phyloP scores from a whole-genome alignment of 805 yeast species.

The Wickerhamiella hasegawae region DNA sequence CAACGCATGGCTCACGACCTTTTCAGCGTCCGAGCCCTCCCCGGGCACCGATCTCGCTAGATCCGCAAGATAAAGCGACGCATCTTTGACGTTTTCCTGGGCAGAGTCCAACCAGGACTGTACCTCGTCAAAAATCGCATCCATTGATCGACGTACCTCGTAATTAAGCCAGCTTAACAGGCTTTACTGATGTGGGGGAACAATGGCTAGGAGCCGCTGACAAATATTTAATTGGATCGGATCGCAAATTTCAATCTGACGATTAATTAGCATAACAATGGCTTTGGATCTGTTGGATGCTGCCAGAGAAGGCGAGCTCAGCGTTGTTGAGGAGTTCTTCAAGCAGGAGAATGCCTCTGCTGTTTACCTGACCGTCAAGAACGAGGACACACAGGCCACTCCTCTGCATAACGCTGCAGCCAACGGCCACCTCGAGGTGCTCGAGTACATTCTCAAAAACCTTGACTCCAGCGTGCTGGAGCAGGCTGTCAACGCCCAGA shows the following conservation, averaged over 20 bases:
- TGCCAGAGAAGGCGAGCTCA: constrained; percentile 79
- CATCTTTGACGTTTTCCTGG: not conserved
- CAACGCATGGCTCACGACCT: no score
- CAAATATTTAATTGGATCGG: no score
- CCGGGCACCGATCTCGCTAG: no score
- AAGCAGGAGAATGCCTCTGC: constrained; percentile 23
- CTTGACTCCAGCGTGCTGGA: constrained; percentile 24
- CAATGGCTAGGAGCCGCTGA: no score
- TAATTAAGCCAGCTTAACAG: no score
- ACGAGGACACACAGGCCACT: constrained; percentile 50
- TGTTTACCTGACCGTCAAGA: constrained; percentile 38
- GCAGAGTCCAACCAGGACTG: no score
- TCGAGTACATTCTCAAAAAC: constrained; percentile 40
- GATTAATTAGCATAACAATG: not conserved
- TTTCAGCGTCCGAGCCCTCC: no score
- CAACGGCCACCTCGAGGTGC: constrained; percentile 68
- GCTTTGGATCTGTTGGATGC: constrained; percentile 34
- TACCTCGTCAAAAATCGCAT: no score
- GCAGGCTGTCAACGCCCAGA: constrained; percentile 34
- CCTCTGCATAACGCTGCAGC: constrained; percentile 93
- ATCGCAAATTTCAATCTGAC: no score
- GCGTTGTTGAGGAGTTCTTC: constrained; percentile 53
- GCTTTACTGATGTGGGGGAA: no score
- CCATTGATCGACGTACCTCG: no score
- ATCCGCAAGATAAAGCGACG: no score